These are phyloP conservation scores for Trametes cubensis DNA, from an alignment of 768 basidiomycete genomes.

Conservation along the genomic window DNA sequence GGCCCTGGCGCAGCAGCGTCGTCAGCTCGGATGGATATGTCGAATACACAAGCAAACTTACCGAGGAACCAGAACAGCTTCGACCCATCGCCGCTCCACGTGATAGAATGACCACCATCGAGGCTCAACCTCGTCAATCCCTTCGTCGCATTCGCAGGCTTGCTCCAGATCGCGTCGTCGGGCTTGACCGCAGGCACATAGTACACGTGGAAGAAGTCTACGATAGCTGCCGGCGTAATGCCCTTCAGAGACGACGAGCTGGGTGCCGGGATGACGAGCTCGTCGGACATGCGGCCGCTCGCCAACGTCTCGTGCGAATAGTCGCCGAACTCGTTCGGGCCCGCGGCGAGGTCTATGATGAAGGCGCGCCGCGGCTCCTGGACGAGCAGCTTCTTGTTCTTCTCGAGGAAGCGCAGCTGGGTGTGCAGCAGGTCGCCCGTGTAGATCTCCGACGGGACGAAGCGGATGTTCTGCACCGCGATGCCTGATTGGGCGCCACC, in stretches of 20 bases:
- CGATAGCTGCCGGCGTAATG: conserved; percentile 53
- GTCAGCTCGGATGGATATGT: neutral
- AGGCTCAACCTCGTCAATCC: conserved; percentile 64
- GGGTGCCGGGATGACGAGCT: conserved; percentile 50
- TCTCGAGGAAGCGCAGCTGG: conserved; percentile 58
- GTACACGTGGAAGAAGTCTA: conserved; percentile 73
- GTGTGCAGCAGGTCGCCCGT: conserved; percentile 43
- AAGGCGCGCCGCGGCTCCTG: conserved; percentile 57
- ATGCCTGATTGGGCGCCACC: conserved; percentile 35
- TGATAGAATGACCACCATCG: conserved; percentile 74
- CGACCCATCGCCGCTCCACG: conserved; percentile 64
- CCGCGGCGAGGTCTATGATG: conserved; percentile 51
- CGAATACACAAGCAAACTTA: no score
- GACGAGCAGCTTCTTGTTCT: conserved; percentile 56
- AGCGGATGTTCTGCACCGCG: conserved; percentile 49
- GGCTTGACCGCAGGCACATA: conserved; percentile 47
- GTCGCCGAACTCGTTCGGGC: conserved; percentile 49
- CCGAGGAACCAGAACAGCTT: conserved; percentile 77
- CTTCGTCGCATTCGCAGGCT: conserved; percentile 65
- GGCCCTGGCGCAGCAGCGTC: conserved; percentile 46
- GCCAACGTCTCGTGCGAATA: conserved; percentile 53
- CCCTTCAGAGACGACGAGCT: conserved; percentile 10
- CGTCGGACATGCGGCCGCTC: conserved; percentile 57
- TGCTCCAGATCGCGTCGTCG: conserved; percentile 61
- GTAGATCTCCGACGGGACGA: conserved; percentile 55